Evolutionary conservation across 768 basidiomycete genomes (phyloP).

Genomic region (Kwoniella heveanensis): DNA sequence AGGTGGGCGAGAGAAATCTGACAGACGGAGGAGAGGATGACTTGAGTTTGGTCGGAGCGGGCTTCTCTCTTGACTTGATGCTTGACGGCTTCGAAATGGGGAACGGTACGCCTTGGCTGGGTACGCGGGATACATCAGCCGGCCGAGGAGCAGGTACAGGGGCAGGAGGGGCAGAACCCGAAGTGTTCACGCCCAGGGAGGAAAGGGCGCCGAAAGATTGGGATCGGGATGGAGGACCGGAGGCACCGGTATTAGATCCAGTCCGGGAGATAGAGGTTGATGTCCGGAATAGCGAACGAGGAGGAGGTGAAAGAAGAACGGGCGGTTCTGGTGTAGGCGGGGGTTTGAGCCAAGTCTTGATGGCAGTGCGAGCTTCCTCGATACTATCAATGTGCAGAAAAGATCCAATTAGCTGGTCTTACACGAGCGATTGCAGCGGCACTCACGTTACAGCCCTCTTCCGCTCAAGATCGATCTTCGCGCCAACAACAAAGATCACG

Average conservation of each 20-base stretch:
- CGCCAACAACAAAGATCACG: slow-evolving; percentile 47
- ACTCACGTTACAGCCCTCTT: slow-evolving; percentile 41
- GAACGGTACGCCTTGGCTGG: slow-evolving; percentile 8
- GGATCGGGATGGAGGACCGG: slow-evolving; percentile 32
- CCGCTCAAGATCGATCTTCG: slow-evolving; percentile 41
- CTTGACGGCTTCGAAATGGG: slow-evolving; percentile 8
- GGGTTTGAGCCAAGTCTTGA: slow-evolving; percentile 41
- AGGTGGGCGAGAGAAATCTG: slow-evolving; percentile 32
- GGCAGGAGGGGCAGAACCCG: background rate
- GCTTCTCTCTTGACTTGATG: background rate
- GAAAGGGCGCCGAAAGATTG: slow-evolving; percentile 35
- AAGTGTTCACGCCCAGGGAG: slow-evolving; percentile 6
- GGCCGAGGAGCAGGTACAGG: slow-evolving; percentile 16
- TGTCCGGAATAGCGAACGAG: slow-evolving; percentile 17
- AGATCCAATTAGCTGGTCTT: background rate
- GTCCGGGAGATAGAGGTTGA: slow-evolving; percentile 14
- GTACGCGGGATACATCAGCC: slow-evolving; percentile 4
- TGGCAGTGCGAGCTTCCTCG: slow-evolving; percentile 33
- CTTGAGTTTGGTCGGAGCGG: slow-evolving; percentile 7
- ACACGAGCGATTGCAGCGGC: background rate
- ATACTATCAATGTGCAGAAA: slow-evolving; percentile 18
- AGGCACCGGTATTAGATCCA: slow-evolving; percentile 9
- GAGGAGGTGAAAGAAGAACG: slow-evolving; percentile 29
- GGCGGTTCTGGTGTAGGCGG: slow-evolving; percentile 19
- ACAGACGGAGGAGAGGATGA: slow-evolving; percentile 19